phyloP scores from a whole-genome alignment of 1,284 basidiomycete genomes.

The Sparassis latifolia region DNA sequence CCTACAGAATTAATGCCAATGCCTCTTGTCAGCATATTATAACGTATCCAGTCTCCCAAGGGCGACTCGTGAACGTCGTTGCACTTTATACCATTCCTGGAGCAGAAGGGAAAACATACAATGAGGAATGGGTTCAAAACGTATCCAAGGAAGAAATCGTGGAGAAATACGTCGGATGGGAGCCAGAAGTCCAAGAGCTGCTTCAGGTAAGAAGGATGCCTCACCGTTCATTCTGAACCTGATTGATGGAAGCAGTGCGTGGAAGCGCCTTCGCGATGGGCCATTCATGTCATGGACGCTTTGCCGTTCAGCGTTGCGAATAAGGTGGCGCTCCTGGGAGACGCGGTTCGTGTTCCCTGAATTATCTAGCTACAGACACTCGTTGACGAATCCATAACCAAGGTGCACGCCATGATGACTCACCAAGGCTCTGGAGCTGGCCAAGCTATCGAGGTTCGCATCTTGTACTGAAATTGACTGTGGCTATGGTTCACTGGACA shows the following conservation, averaged over 20 bases:
- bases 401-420: slow-evolving; percentile 48
- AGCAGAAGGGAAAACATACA: slow-evolving; percentile 27
- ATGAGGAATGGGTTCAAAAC: slow-evolving; percentile 28
- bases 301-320: slow-evolving; percentile 32
- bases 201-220: slow-evolving; percentile 21
- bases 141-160: slow-evolving; percentile 29
- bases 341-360: slow-evolving; percentile 28
- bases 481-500: neutral
- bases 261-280: slow-evolving; percentile 36
- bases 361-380: neutral
- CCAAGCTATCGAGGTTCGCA: slow-evolving; percentile 44
- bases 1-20: neutral
- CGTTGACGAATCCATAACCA: neutral
- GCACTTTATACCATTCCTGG: slow-evolving; percentile 31
- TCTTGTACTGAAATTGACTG: neutral
- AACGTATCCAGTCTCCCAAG: slow-evolving; percentile 23
- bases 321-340: slow-evolving; percentile 36
- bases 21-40: slow-evolving; percentile 17
- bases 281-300: slow-evolving; percentile 32
- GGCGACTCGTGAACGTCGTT: slow-evolving; percentile 31
- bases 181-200: slow-evolving; percentile 30
- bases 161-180: slow-evolving; percentile 28
- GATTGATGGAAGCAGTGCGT: slow-evolving; percentile 22
- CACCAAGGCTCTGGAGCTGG: slow-evolving; percentile 49
- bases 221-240: neutral